These are phyloP conservation scores for Aspergillus melleus DNA, from an alignment of 2,329 filamentous ascomycete genomes.

Conservation along the genomic window DNA sequence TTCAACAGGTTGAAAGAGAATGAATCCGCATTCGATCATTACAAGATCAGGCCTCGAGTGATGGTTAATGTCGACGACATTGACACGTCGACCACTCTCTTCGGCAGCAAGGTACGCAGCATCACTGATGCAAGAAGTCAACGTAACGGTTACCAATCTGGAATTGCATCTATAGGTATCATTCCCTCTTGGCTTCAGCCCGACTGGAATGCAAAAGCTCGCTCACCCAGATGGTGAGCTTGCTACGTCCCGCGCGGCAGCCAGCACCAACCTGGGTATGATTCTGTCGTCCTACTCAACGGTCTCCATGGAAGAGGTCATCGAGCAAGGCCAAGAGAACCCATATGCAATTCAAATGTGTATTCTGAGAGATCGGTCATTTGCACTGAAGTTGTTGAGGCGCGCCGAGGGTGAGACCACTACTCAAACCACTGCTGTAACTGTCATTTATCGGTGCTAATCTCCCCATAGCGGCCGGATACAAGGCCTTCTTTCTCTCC, in stretches of 20 bases:
- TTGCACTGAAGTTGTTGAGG: constrained; percentile 38
- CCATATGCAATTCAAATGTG: constrained; percentile 55
- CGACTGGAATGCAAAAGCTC: constrained; percentile 49
- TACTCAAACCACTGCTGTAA: not conserved
- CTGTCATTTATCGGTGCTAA: not conserved
- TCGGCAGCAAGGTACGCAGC: constrained; percentile 34
- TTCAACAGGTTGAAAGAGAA: constrained; percentile 48
- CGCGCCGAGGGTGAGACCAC: constrained; percentile 39
- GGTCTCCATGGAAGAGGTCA: constrained; percentile 46
- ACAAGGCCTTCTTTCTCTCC: constrained; percentile 53
- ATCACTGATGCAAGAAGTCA: not conserved
- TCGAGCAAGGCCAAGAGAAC: constrained; percentile 36
- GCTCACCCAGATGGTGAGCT: constrained; percentile 54
- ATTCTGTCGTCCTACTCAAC: constrained; percentile 48
- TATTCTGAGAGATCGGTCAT: constrained; percentile 47
- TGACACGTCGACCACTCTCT: constrained; percentile 42
- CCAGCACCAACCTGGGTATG: constrained; percentile 44
- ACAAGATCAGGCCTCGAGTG: constrained; percentile 47
- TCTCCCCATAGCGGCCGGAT: constrained; percentile 39
- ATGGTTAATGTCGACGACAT: constrained; percentile 43
- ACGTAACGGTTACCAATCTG: not conserved
- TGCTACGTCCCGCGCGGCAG: constrained; percentile 49
- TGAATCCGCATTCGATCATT: constrained; percentile 49
- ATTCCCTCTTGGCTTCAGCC: constrained; percentile 54
- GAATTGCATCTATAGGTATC: constrained; percentile 24